These are phyloP conservation scores for Solanum chmielewskii DNA, from an alignment of 257 asterid species.

Conservation along the genomic window DNA sequence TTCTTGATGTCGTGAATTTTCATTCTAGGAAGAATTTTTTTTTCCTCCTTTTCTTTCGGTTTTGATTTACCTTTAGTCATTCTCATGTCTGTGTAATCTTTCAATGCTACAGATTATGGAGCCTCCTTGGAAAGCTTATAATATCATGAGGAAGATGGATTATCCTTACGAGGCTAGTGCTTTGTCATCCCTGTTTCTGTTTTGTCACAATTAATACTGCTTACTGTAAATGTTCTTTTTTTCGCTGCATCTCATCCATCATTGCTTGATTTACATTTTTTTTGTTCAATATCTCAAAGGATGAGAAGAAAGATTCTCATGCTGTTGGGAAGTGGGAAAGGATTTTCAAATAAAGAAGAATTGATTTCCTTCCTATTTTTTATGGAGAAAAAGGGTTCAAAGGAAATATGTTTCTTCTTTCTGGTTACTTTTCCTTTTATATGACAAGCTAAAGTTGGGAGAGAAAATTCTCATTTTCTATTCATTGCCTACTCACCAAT, in stretches of 20 bases:
- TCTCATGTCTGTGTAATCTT: neutral
- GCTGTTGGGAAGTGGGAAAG: neutral
- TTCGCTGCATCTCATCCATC: neutral
- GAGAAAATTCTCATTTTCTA: neutral
- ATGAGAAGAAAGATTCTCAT: neutral
- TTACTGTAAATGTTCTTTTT: neutral
- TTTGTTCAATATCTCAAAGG: neutral
- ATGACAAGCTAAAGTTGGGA: neutral
- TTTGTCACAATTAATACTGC: neutral
- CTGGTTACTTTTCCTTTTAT: neutral
- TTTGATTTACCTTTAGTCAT: neutral
- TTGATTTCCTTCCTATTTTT: neutral
- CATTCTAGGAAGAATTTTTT: neutral
- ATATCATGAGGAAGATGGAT: conserved; percentile 83
- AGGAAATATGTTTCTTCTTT: neutral
- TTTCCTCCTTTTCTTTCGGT: neutral
- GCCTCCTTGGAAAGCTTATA: conserved; percentile 94
- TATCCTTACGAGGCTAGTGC: conserved; percentile 90
- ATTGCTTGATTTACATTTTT: too few relatives aligned
- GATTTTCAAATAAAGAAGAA: neutral
- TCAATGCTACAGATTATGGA: conserved; percentile 72
- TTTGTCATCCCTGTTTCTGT: conserved; percentile 4
- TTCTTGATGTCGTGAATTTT: neutral
- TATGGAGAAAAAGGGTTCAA: neutral
- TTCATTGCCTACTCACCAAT: neutral